Percentiles rank a stretch among this genome's conserved stretches.
Conservation (phyloP, 225 moss, liverwort and hornwort genomes). For the Anthoceros angustus region DNA sequence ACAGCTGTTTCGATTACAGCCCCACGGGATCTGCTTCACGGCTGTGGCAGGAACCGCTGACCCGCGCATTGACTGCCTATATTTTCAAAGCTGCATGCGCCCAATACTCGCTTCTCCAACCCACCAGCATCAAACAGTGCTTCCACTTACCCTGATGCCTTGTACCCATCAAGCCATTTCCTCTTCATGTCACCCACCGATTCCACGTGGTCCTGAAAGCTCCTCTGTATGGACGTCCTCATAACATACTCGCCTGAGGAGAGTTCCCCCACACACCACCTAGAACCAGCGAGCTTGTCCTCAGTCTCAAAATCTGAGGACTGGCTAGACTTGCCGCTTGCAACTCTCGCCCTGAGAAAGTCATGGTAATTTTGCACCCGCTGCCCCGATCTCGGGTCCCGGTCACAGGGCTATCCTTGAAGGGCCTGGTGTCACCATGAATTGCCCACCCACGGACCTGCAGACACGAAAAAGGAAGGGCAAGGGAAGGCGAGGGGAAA, state of each 20-base stretch:
- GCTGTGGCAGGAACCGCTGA: background rate
- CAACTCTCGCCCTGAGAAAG: no score
- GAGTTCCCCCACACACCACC: background rate
- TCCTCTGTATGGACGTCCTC: background rate
- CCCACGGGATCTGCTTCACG: background rate
- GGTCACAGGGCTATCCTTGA: background rate
- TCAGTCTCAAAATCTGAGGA: background rate
- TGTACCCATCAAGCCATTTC: constrained; percentile 3
- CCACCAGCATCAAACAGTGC: background rate
- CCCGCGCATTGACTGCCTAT: background rate
- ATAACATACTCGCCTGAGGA: background rate
- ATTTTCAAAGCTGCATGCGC: background rate
- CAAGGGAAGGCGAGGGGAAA: background rate
- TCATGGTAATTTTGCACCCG: no score
- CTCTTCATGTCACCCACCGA: background rate
- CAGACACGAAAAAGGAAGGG: background rate
- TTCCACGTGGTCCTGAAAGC: background rate
- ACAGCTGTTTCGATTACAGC: background rate
- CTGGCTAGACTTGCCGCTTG: no score
- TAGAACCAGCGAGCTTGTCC: background rate
- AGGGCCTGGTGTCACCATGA: background rate
- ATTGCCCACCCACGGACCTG: background rate
- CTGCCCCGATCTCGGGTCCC: no score
- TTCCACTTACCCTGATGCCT: background rate
- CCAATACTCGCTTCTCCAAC: background rate